Evolutionary conservation across 345 rosid species (phyloP), one percentile per base, ranked within the genome.

Genomic region (Eucalyptus sp.): DNA sequence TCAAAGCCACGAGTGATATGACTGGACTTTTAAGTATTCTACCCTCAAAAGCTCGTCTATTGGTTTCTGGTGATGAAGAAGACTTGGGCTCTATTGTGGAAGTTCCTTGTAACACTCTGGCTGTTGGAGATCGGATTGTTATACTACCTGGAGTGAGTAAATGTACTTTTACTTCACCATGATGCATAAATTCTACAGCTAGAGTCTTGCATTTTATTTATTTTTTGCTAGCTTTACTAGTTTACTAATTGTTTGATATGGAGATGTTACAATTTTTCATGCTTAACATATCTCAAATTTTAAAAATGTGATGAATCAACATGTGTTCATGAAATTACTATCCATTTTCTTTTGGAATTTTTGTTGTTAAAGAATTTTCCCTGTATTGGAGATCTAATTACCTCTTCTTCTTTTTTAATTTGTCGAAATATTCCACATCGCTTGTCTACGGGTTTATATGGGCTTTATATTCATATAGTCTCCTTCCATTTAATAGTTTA

Each of bases 1-100:
- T 97, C 76, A 96, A 97, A 95, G 99, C 99, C 88, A 91, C 98
- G 68, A 96, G 99, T 95, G 99, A 96, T 92, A 95, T 97, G 99
- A 96, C 99, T 49, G 97, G 99, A 89, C 99, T 97, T 89, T 91
- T 96, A 86, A 95, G 94, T 93, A 92, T 96, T 88, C 92, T 97
- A 87, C 99, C 99, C 92, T 93, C 99, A 48, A 96, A 93, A 94
- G 99, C 99, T 92, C 99, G 99, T 88, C 97, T 97, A 88, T 90
- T 96, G 90, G 95, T 97, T 93, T 92, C 93, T 92, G 93, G 89
- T 87, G 91, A 92, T 90, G 89, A 80, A 56, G 90, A 91, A 87
- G 92, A 93, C 62, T 87, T 49, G 33, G 90, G 91, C 60, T 92
- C 98, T 71, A 92, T 90, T 86, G 96, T 96, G 90, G 99, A 97